Conservation (phyloP, 345 rosid genomes). For the Diplotaxis tenuifolia region DNA sequence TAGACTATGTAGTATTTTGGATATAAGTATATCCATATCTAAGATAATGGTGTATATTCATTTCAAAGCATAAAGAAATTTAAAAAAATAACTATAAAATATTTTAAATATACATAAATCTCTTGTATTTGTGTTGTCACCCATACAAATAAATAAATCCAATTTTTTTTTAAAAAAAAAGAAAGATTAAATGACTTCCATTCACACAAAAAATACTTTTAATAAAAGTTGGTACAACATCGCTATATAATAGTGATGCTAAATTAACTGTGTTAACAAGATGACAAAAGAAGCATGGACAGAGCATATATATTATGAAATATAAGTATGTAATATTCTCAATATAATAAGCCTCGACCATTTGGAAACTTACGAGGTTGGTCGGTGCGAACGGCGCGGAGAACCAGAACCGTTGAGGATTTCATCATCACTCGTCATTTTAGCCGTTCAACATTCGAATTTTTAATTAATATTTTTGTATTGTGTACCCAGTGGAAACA, state of each 20-base stretch:
- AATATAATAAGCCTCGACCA: conserved; percentile 7
- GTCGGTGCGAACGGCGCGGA: conserved; percentile 40
- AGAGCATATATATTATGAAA: conserved; percentile 14
- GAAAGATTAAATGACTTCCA: background rate
- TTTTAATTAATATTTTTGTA: background rate
- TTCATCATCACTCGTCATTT: conserved; percentile 20
- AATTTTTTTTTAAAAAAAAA: background rate
- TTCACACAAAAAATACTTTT: background rate
- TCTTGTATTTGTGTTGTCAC: background rate
- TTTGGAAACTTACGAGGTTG: conserved; percentile 36
- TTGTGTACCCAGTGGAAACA: conserved; percentile 26
- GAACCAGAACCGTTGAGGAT: conserved; percentile 39
- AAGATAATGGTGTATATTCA: background rate
- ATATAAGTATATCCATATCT: background rate
- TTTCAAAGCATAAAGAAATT: background rate
- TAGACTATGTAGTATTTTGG: background rate
- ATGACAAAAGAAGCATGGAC: conserved; percentile 5
- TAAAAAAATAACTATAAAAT: background rate
- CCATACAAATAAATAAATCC: background rate
- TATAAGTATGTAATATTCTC: too few species aligned
- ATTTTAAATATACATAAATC: background rate
- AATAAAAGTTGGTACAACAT: background rate
- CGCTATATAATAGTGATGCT: too few species aligned
- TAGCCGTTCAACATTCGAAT: conserved; percentile 16
- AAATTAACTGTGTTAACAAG: background rate